phyloP scores from a whole-genome alignment of 495 filamentous ascomycete species.

The Alectoria sarmentosa region DNA sequence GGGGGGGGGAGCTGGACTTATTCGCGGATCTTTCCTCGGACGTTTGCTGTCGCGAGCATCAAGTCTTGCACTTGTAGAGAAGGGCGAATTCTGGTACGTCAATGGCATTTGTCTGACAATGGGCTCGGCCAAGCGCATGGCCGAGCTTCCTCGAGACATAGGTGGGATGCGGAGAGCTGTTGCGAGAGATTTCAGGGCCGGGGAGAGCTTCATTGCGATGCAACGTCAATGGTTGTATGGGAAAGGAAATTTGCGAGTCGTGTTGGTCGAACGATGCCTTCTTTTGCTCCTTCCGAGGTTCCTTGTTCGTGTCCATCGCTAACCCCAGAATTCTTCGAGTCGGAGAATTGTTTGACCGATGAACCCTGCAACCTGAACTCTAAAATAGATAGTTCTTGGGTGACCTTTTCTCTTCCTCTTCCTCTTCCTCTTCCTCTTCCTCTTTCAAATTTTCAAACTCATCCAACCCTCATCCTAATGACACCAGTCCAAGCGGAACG shows the following conservation, averaged over 20 bases:
- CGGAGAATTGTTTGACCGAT: no score
- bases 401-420: no score
- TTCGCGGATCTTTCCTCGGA: conserved; percentile 33
- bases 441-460: no score
- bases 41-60: conserved; percentile 32
- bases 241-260: background rate
- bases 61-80: conserved; percentile 36
- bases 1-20: conserved; percentile 39
- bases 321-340: no score
- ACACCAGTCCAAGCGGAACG: no score
- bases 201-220: conserved; percentile 31
- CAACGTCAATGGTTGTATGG: background rate
- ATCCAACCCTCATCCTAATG: no score
- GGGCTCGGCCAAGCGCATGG: background rate
- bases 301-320: background rate
- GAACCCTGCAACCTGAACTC: no score
- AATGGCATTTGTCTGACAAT: background rate
- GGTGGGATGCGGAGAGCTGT: conserved; percentile 35
- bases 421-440: no score
- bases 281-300: background rate
- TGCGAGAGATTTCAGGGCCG: conserved; percentile 40
- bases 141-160: conserved; percentile 9
- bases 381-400: no score
- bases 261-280: no score
- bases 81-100: conserved; percentile 24